Conservation (phyloP, 768 basidiomycete species). For the Mycena galericulata region DNA sequence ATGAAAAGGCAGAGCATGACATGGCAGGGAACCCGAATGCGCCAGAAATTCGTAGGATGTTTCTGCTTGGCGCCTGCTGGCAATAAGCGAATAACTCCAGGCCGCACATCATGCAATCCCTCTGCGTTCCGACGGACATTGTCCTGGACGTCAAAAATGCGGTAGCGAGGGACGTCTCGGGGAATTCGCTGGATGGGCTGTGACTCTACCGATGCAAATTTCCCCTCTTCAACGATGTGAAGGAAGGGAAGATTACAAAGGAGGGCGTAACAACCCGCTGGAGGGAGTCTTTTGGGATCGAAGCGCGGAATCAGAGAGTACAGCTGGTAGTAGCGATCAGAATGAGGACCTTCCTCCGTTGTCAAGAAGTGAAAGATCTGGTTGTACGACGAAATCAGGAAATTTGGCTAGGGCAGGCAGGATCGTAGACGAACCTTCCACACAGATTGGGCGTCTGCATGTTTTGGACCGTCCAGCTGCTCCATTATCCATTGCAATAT, state of each 20-base stretch:
- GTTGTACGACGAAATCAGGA: not conserved
- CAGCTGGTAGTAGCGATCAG: not conserved
- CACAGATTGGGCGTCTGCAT: not conserved
- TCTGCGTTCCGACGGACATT: not conserved
- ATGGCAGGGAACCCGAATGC: slow-evolving; percentile 5
- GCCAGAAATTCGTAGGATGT: slow-evolving; percentile 3
- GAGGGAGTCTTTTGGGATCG: not conserved
- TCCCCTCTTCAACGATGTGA: not conserved
- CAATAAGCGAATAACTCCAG: not conserved
- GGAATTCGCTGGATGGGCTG: not conserved
- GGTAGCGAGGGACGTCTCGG: not conserved
- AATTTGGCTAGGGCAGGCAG: not conserved
- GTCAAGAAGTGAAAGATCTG: slow-evolving; percentile 5
- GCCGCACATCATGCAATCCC: not conserved
- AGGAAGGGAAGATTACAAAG: slow-evolving; percentile 3
- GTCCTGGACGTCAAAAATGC: not conserved
- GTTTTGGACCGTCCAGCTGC: slow-evolving; percentile 1
- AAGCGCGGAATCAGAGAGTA: slow-evolving; percentile 14
- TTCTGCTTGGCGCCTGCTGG: not conserved
- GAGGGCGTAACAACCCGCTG: not conserved
- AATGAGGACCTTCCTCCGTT: not conserved
- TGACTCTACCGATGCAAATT: not conserved
- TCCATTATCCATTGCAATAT: slow-evolving; percentile 5
- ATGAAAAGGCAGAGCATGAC: slow-evolving; percentile 12
- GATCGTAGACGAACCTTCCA: slow-evolving; percentile 1